phyloP scores from a whole-genome alignment of 257 asterid species.

The Salvia miltiorrhiza region DNA sequence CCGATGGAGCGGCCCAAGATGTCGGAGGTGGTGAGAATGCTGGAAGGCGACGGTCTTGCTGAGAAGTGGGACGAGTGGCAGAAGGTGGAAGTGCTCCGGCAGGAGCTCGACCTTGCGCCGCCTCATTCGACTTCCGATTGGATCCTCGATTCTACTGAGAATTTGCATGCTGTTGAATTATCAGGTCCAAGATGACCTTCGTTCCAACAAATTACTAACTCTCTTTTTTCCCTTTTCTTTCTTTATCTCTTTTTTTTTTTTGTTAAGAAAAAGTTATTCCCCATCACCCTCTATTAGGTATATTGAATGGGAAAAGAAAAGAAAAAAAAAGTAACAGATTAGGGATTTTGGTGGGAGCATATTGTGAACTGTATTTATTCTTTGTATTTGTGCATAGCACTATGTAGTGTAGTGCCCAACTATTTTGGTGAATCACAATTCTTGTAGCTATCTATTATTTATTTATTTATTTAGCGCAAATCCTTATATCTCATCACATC shows the following conservation, averaged over 20 bases:
- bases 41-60: constrained; percentile 68
- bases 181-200: constrained; percentile 46
- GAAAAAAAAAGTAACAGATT: neutral
- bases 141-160: constrained; percentile 53
- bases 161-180: constrained; percentile 48
- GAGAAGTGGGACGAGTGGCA: constrained; percentile 71
- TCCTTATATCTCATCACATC: no score
- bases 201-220: neutral
- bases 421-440: constrained; percentile 4
- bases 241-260: neutral
- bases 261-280: neutral
- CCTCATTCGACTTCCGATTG: constrained; percentile 50
- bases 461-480: no score
- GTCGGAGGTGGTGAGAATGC: constrained; percentile 67
- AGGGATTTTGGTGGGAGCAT: neutral
- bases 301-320: neutral
- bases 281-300: neutral
- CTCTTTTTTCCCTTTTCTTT: neutral
- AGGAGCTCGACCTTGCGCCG: constrained; percentile 46
- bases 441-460: no score
- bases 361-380: constrained; percentile 20
- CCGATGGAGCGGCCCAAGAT: constrained; percentile 65
- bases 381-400: constrained; percentile 29
- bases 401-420: constrained; percentile 12
- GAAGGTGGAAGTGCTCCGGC: constrained; percentile 47